Base-by-base conservation (phyloP, 257 asterid genomes). In the Schizonepeta tenuifolia region DNA sequence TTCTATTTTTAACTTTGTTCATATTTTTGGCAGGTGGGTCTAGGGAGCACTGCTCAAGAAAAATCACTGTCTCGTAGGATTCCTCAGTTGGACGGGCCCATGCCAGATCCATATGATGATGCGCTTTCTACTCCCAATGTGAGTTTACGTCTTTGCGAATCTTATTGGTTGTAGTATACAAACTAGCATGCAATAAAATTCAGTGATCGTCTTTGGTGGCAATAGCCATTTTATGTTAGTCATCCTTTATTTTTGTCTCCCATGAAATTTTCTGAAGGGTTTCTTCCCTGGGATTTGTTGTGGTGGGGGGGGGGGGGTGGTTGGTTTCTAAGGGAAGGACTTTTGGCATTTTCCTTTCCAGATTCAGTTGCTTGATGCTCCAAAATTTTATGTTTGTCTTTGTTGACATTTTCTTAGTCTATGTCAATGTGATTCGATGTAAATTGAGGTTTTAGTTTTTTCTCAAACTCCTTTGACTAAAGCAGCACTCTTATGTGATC, bases 61-160 rank as follows among this genome's bases (percentile, higher is more conserved):
- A 72, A 76, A 61, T 72, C 79, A 22, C 38, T 28, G n/a, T 58
- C 84, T 40, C 76, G 86, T 67, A 78, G 77, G 79, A 85, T 89
- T 74, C 86, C 95, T 61, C 98, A 93, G 82, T 74, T 78, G 56
- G 98, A 92, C 65, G 98, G 98, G 22, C 98, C 97, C 62, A 83
- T 83, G 14, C 91, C 95, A 61, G 97, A 87, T 85, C 90, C 96
- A 55, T 90, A 90, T 54, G 97, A 90, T 81, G 97, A 92, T n/a
- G 84, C 70, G 26, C 96, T 88, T 31, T 86, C 98, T 35, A 90
- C 98, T n/a, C 98, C 97, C 35, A 92, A 88, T 79, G 98, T 92
- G 77, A 81, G 91, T 72, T 74, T 71, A 50, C 70, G 50, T 60
- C 65, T 70, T 9, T 53, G 22, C 11, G 64, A 22, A 41, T 57